Evolutionary conservation across 345 rosid genomes (phyloP).

Genomic region (Eucalyptus camaldulensis): DNA sequence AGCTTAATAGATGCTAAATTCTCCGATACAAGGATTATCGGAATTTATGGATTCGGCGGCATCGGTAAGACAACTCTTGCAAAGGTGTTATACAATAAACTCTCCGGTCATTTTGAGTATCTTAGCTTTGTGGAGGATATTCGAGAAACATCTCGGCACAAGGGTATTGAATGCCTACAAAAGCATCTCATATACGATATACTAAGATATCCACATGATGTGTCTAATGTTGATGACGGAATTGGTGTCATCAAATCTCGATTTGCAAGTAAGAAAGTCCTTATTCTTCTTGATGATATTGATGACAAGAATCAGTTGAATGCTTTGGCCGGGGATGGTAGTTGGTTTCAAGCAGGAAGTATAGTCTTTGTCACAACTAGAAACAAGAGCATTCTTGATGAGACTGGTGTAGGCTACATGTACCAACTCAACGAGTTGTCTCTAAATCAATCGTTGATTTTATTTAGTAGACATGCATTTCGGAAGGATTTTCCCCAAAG

Average conservation of each 20-base stretch:
- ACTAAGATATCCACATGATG: neutral
- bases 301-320: neutral
- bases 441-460: neutral
- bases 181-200: neutral
- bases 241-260: neutral
- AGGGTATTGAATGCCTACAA: neutral
- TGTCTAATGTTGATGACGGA: neutral
- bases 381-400: neutral
- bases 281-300: neutral
- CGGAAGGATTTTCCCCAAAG: neutral
- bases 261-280: neutral
- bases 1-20: neutral
- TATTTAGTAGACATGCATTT: neutral
- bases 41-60: neutral
- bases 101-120: neutral
- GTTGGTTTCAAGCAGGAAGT: neutral
- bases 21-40: accelerated
- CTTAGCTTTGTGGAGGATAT: neutral
- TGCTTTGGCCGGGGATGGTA: neutral
- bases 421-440: neutral
- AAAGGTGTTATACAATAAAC: neutral
- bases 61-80: neutral
- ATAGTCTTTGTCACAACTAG: neutral
- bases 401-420: neutral
- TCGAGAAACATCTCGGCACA: neutral